Evolutionary conservation across 1,284 basidiomycete genomes (phyloP), one percentile per base, ranked within the genome.

Genomic region (Termitomyces sp.): DNA sequence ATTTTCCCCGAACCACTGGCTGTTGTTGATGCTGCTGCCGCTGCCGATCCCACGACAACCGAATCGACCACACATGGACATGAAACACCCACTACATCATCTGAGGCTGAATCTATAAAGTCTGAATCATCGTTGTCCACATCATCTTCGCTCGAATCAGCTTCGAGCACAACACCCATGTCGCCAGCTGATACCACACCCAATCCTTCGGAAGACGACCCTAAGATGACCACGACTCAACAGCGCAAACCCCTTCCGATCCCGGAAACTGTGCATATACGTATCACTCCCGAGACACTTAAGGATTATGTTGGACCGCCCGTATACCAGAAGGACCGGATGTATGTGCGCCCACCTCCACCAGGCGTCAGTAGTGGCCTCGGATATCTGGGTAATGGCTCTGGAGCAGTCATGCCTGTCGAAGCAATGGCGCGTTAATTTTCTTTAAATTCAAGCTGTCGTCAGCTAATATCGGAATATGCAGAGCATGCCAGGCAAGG

Each of bases 301-400:
- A 92, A 94, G 68, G 93, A 97, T 59, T 99, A 98, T 63, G 93
- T 99, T 39, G 97, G 97, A 0, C 94, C 96, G 7, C 91, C 93
- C 18, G 79, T 97, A 18, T 98, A 97, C 71, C 91, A 97, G 71
- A 94, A 94, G 70, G 96, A 99, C 66, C 74, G 96, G 59, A 81
- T 99, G 75, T 99, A 97, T 67, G 79, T 81, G 10, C 75, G 77
- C 44, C 72, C 83, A 3, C 90, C 93, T 13, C 96, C 97, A 1
- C 83, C 93, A 0, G 96, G 96, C 53, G 96, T 98, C 24, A 91
- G 88, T 60, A 96, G 92, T 5, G 96, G 96, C 28, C 75, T 99
- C 3, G 96, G 96, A 5, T 98, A 97, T 70, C 77, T 97, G 19
- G 95, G 95, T 13, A 98, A 98, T 69, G 96, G 96, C 0, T 92